Evolutionary conservation across 140 eudicot species (phyloP).

Genomic region (Cichorium intybus): DNA sequence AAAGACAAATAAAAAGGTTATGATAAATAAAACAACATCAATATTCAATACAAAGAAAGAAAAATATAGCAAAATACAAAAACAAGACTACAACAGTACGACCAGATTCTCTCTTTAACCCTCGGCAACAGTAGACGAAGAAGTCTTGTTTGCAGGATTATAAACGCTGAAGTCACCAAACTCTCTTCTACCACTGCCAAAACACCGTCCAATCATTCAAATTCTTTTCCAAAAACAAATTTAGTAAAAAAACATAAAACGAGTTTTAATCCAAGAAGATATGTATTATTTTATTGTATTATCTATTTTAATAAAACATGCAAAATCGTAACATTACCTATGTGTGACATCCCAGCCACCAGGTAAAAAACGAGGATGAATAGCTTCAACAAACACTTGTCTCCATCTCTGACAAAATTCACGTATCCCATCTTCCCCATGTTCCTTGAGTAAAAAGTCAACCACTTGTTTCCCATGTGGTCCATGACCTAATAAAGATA

Average conservation of each 20-base stretch:
- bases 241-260: slow-evolving; percentile 14
- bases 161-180: slow-evolving; percentile 89
- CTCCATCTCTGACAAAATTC: slow-evolving; percentile 97
- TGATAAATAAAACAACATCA: too few species aligned
- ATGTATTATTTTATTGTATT: too few species aligned
- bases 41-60: neutral
- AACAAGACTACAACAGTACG: neutral
- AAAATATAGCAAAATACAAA: neutral
- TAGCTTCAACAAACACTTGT: slow-evolving; percentile 87
- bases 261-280: too few species aligned
- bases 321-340: slow-evolving; percentile 45
- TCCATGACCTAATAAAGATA: slow-evolving; percentile 89
- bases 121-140: slow-evolving; percentile 22
- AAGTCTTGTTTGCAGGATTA: slow-evolving; percentile 50
- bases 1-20: too few species aligned
- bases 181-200: slow-evolving; percentile 88
- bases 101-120: neutral
- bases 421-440: slow-evolving; percentile 85
- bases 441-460: slow-evolving; percentile 52
- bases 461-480: slow-evolving; percentile 97
- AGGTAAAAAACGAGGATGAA: slow-evolving; percentile 86
- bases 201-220: slow-evolving; percentile 36
- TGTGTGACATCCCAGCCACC: slow-evolving; percentile 97
- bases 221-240: slow-evolving; percentile 35
- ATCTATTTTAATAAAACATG: too few species aligned